Conservation (phyloP, 2,329 filamentous ascomycete species). For the Colletotrichum sp. region DNA sequence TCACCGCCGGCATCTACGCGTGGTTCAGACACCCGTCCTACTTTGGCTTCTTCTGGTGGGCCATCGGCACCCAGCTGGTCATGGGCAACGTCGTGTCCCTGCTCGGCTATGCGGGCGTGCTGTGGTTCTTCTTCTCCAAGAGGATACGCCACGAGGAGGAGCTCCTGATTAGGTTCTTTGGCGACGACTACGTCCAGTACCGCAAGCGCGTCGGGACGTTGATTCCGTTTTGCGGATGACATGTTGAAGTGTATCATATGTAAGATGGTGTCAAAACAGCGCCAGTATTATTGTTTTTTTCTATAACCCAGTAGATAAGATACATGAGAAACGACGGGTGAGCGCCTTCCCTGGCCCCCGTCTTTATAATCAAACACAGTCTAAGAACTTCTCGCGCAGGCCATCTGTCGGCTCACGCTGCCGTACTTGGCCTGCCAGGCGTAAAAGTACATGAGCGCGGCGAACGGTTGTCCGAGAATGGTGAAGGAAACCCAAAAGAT, state of each 20-base stretch:
- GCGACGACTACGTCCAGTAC: conserved; percentile 80
- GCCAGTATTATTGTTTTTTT: neutral
- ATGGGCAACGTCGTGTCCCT: conserved; percentile 86
- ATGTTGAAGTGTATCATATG: neutral
- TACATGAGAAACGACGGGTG: neutral
- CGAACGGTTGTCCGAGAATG: conserved; percentile 91
- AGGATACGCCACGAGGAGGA: conserved; percentile 82
- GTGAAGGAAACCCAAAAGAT: conserved; percentile 98
- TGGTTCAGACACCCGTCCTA: conserved; percentile 86
- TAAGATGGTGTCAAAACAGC: neutral
- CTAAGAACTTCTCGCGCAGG: neutral
- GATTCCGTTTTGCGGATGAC: conserved; percentile 69
- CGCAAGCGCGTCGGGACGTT: conserved; percentile 72
- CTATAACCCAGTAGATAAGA: neutral
- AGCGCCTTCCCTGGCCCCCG: neutral
- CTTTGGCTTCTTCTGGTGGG: conserved; percentile 99
- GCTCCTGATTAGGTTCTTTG: conserved; percentile 82
- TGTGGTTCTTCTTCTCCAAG: conserved; percentile 85
- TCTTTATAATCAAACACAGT: neutral
- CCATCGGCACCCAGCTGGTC: conserved; percentile 89
- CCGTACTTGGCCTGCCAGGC: conserved; percentile 99
- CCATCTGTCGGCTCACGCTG: conserved; percentile 64
- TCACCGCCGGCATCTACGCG: conserved; percentile 81
- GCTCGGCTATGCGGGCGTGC: conserved; percentile 71
- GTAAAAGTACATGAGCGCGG: conserved; percentile 93